Evolutionary conservation across 192 early-diverging fungal species (phyloP).

Genomic region (Backusella luteola): DNA sequence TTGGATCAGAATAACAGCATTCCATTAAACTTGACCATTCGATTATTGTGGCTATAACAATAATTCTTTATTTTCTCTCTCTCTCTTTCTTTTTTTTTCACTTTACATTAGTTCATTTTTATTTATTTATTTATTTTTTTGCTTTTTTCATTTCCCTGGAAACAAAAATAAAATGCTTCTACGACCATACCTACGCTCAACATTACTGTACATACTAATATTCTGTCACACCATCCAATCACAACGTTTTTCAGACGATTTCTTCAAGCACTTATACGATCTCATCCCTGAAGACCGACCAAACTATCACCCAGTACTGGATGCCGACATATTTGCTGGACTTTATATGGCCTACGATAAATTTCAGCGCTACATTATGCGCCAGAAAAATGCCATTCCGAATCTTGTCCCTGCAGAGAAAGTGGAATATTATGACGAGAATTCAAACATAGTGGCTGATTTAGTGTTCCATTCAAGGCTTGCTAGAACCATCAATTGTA

Average conservation of each 20-base stretch:
- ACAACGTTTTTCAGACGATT: not conserved
- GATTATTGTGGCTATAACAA: not conserved
- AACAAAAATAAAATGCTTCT: not conserved
- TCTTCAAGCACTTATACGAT: not conserved
- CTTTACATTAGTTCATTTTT: not conserved
- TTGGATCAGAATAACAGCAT: not conserved
- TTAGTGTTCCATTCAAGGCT: not conserved
- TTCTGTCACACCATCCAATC: not conserved
- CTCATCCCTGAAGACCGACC: not conserved
- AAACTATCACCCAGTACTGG: not conserved
- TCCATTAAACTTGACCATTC: not conserved
- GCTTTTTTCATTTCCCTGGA: not conserved
- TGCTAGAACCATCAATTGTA: slow-evolving; percentile 1
- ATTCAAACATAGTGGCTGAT: not conserved
- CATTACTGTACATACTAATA: not conserved
- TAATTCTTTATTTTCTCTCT: not conserved
- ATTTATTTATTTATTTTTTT: not conserved
- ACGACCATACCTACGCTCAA: not conserved
- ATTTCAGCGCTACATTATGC: not conserved
- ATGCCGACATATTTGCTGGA: not conserved
- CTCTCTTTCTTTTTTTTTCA: not conserved
- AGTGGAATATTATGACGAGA: not conserved
- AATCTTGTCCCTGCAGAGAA: not conserved
- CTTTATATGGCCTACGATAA: not conserved
- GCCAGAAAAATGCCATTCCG: not conserved